Evolutionary conservation across 768 basidiomycete species (phyloP).

Genomic region (Tricholoma sp.): DNA sequence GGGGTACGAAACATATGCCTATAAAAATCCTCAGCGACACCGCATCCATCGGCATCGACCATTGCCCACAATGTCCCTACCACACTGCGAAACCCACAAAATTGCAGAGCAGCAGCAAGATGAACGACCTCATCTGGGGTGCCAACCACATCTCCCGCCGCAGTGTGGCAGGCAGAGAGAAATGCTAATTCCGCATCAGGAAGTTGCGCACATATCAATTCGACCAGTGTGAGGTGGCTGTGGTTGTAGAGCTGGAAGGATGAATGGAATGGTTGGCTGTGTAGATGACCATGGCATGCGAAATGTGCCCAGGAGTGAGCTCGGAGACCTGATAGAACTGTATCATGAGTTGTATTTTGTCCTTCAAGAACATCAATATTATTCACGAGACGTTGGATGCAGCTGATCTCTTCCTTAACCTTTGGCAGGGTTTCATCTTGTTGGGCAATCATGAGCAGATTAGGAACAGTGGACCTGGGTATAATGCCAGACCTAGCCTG

Average conservation of each 20-base stretch:
- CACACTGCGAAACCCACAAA: constrained; percentile 19
- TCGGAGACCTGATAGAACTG: constrained; percentile 7
- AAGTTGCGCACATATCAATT: constrained; percentile 3
- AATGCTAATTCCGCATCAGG: constrained; percentile 13
- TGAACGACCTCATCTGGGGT: constrained; percentile 21
- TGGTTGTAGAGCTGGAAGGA: background rate
- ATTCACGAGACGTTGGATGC: background rate
- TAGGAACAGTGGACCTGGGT: background rate
- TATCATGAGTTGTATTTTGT: constrained; percentile 9
- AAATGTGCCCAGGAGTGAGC: constrained; percentile 20
- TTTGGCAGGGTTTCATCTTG: constrained; percentile 1
- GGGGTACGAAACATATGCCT: background rate
- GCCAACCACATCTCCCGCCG: constrained; percentile 1
- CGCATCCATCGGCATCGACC: background rate
- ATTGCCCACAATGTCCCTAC: background rate
- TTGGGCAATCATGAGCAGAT: constrained; percentile 4
- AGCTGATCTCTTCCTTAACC: constrained; percentile 3
- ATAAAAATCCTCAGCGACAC: background rate
- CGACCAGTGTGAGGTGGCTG: constrained; percentile 2
- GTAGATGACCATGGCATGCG: constrained; percentile 21
- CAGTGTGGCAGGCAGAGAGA: constrained; percentile 12
- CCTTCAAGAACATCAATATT: constrained; percentile 3
- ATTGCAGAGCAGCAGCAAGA: constrained; percentile 25
- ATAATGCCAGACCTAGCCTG: constrained; percentile 12
- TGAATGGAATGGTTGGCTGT: constrained; percentile 11